A percentile compares a stretch with the other conserved stretches of the same genome.
phyloP scores from a whole-genome alignment of 805 yeast genomes.

The Clavispora carvajalis region DNA sequence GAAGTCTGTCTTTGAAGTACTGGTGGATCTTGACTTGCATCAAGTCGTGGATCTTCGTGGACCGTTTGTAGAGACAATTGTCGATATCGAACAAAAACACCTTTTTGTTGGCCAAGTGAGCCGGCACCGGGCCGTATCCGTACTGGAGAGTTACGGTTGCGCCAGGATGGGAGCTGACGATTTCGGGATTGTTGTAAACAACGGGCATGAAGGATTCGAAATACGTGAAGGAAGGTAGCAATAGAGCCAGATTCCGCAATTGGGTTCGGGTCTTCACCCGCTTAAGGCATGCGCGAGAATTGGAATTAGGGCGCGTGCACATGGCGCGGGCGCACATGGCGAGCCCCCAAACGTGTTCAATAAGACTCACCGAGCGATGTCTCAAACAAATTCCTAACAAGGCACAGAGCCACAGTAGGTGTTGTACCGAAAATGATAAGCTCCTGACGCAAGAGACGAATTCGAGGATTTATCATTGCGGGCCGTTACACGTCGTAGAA shows the following conservation, averaged over 20 bases:
- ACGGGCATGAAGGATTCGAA: neutral
- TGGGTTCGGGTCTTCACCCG: too few relatives aligned
- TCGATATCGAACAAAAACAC: slow-evolving; percentile 88
- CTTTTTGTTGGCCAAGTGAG: slow-evolving; percentile 10
- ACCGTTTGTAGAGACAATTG: slow-evolving; percentile 78
- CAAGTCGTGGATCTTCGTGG: slow-evolving; percentile 71
- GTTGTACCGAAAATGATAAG: too few relatives aligned
- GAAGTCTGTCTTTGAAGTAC: slow-evolving; percentile 64
- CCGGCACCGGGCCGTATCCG: slow-evolving; percentile 17
- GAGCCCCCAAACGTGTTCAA: too few relatives aligned
- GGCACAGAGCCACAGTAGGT: too few relatives aligned
- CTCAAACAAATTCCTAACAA: neutral
- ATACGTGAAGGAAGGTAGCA: neutral
- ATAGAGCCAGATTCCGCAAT: too few relatives aligned
- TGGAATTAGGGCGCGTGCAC: neutral
- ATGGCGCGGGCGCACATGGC: neutral
- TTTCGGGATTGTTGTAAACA: slow-evolving; percentile 12
- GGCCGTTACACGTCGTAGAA: slow-evolving; percentile 14
- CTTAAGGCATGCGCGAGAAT: neutral
- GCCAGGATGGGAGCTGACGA: slow-evolving; percentile 10
- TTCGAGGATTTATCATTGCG: too few relatives aligned
- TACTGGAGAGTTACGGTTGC: slow-evolving; percentile 11
- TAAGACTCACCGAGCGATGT: too few relatives aligned
- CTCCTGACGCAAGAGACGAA: too few relatives aligned
- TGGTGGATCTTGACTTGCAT: slow-evolving; percentile 85